Evolutionary conservation across 177 flowering plant genomes (phyloP).

Genomic region (Vitis hybrid): DNA sequence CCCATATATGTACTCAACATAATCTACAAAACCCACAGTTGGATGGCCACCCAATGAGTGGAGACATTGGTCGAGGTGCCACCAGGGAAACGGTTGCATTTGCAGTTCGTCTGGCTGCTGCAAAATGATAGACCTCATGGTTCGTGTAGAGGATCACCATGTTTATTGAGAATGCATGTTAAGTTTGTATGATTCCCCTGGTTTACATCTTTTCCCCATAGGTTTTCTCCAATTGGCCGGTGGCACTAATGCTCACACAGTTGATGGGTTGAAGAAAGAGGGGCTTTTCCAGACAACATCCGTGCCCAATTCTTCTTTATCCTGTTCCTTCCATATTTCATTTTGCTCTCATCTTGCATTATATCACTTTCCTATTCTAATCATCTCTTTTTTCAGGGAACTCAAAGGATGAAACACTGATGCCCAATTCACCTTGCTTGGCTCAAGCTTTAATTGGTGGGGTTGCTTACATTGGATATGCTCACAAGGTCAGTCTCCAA

Average conservation of each 20-base stretch:
- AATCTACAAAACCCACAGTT: slow-evolving; percentile 33
- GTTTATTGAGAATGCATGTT: not conserved
- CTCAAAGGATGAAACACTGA: slow-evolving; percentile 5
- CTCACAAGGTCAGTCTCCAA: slow-evolving; percentile 55
- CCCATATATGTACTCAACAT: not conserved
- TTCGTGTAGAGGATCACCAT: slow-evolving; percentile 17
- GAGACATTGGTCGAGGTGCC: slow-evolving; percentile 91
- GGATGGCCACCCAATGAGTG: slow-evolving; percentile 99
- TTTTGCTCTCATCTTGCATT: not conserved
- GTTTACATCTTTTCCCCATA: slow-evolving; percentile 5
- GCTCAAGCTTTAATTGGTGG: slow-evolving; percentile 59
- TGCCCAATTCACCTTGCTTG: slow-evolving; percentile 9
- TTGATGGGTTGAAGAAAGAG: slow-evolving; percentile 52
- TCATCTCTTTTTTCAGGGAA: slow-evolving; percentile 16
- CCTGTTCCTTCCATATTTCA: not conserved
- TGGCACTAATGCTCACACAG: slow-evolving; percentile 83
- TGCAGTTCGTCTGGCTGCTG: slow-evolving; percentile 53
- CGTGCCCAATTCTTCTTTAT: slow-evolving; percentile 17
- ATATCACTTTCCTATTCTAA: not conserved
- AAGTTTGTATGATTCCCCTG: not conserved
- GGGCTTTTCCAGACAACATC: slow-evolving; percentile 50
- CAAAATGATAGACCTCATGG: slow-evolving; percentile 58
- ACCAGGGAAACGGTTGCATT: slow-evolving; percentile 72
- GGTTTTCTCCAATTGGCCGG: slow-evolving; percentile 93
- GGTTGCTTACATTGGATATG: slow-evolving; percentile 87